These are phyloP conservation scores for Plectosphaerella sp. DNA, from an alignment of 2,329 filamentous ascomycete genomes.

Conservation along the genomic window DNA sequence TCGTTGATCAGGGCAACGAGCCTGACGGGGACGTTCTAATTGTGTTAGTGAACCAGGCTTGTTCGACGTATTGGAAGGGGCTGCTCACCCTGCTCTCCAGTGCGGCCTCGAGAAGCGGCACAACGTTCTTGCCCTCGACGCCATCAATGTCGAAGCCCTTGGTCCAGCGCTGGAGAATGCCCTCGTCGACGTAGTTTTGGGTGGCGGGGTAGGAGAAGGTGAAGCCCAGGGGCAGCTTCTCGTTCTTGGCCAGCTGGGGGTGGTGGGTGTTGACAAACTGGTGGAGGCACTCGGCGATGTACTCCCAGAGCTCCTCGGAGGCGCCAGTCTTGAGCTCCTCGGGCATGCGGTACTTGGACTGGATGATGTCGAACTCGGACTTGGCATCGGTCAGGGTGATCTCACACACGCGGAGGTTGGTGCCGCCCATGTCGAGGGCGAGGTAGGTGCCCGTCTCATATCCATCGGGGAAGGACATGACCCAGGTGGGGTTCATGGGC, in stretches of 20 bases:
- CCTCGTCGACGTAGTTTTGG: slow-evolving; percentile 90
- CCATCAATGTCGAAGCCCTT: slow-evolving; percentile 95
- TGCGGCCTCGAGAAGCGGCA: slow-evolving; percentile 80
- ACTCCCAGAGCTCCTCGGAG: slow-evolving; percentile 86
- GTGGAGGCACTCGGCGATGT: slow-evolving; percentile 87
- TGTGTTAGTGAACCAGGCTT: slow-evolving; percentile 10
- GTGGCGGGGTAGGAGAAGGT: slow-evolving; percentile 95
- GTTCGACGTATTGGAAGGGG: too few relatives aligned
- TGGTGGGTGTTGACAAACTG: slow-evolving; percentile 89
- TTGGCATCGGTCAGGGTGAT: slow-evolving; percentile 83
- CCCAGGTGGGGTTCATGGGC: slow-evolving; percentile 99
- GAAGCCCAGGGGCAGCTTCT: slow-evolving; percentile 77
- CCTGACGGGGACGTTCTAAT: slow-evolving; percentile 81
- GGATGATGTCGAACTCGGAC: slow-evolving; percentile 89
- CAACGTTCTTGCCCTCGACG: slow-evolving; percentile 86
- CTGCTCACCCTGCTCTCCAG: slow-evolving; percentile 58
- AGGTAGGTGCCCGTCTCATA: slow-evolving; percentile 84
- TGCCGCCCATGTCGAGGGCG: slow-evolving; percentile 93
- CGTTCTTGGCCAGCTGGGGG: slow-evolving; percentile 56
- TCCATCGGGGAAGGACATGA: slow-evolving; percentile 83
- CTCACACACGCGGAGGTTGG: slow-evolving; percentile 91
- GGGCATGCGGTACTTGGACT: slow-evolving; percentile 94
- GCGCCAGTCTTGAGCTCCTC: slow-evolving; percentile 85
- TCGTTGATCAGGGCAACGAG: slow-evolving; percentile 94
- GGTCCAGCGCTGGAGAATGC: slow-evolving; percentile 90